Conservation (phyloP, 495 filamentous ascomycete genomes). For the Penicillium longicatenatum region DNA sequence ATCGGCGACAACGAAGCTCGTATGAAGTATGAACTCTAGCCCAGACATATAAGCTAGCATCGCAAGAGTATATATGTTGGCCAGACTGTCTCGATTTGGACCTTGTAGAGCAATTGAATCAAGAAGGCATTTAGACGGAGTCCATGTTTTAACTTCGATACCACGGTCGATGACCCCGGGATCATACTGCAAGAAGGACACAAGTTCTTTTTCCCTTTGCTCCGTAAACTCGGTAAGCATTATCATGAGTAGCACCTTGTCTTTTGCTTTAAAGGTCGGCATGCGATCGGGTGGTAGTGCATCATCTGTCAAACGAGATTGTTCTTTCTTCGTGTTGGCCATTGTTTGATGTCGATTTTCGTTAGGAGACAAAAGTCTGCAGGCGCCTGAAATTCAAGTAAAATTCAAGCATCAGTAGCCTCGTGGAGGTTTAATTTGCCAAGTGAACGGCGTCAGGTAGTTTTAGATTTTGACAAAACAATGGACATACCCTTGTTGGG, state of each 20-base stretch:
- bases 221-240: not conserved
- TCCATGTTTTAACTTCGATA: not conserved
- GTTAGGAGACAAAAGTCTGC: too few species aligned
- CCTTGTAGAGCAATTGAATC: not conserved
- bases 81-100: not conserved
- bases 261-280: not conserved
- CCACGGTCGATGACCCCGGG: not conserved
- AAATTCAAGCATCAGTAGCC: not conserved
- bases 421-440: not conserved
- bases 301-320: not conserved
- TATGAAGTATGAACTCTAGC: not conserved
- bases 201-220: not conserved
- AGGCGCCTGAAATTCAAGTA: too few species aligned
- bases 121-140: not conserved
- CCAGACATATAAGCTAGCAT: not conserved
- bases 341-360: not conserved
- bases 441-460: not conserved
- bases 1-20: not conserved
- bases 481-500: too few species aligned
- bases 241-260: not conserved
- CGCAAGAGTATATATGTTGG: not conserved
- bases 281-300: not conserved
- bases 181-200: not conserved
- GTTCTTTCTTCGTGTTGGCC: not conserved
- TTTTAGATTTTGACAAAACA: not conserved